Percentiles rank a stretch among this genome's conserved stretches.
Conservation (phyloP, 1,139 yeast species). For the Saccharomyces hybrid region DNA sequence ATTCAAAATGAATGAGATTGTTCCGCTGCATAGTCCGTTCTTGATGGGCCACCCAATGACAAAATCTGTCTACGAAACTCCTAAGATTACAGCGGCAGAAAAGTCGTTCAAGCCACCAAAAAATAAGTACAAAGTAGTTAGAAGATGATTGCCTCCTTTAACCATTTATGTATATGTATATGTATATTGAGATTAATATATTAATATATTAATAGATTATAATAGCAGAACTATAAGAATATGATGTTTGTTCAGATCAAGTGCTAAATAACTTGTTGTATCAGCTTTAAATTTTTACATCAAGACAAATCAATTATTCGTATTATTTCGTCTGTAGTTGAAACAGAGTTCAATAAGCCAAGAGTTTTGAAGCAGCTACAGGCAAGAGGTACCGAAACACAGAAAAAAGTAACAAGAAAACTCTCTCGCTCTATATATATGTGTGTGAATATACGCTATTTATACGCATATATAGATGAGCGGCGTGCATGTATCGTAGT, state of each 20-base stretch:
- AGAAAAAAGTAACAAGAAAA: background rate
- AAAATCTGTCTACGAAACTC: slow-evolving; percentile 59
- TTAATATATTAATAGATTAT: no score
- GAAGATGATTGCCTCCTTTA: slow-evolving; percentile 22
- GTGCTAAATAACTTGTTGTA: background rate
- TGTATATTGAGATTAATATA: background rate
- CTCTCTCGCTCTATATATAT: background rate
- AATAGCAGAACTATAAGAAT: no score
- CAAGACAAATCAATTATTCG: background rate
- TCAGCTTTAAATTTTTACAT: background rate
- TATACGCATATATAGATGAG: background rate
- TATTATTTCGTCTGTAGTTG: background rate
- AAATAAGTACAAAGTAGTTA: slow-evolving; percentile 37
- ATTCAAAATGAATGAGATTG: slow-evolving; percentile 74
- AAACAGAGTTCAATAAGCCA: background rate
- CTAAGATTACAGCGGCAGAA: slow-evolving; percentile 36
- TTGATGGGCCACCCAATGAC: slow-evolving; percentile 82
- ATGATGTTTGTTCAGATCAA: no score
- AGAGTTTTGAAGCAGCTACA: background rate
- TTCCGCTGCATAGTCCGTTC: slow-evolving; percentile 76
- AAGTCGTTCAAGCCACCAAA: slow-evolving; percentile 36
- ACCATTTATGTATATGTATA: background rate
- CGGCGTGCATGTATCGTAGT: slow-evolving; percentile 1
- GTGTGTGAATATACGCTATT: background rate
- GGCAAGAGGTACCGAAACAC: background rate